Evolutionary conservation across 1,284 basidiomycete genomes (phyloP).

Genomic region (Papiliotrema nemorosa): DNA sequence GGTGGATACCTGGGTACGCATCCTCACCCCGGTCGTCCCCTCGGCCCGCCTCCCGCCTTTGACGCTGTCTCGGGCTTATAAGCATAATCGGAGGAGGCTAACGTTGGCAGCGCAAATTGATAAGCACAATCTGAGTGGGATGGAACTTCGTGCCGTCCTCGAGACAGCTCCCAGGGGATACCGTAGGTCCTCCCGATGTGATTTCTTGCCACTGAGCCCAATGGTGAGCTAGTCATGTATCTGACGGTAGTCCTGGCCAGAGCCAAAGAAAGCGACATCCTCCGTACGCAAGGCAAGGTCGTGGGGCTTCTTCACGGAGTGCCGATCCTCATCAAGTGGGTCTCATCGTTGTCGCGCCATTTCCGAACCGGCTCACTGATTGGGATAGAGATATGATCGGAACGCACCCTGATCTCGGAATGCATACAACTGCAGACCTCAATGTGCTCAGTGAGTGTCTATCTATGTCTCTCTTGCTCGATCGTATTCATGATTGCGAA

Average conservation of each 20-base stretch:
- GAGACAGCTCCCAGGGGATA: conserved; percentile 11
- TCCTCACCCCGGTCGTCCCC: too few species aligned
- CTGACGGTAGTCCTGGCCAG: too few species aligned
- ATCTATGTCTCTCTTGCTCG: background rate
- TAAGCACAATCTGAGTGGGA: conserved; percentile 12
- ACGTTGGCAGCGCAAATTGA: conserved; percentile 8
- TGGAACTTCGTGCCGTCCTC: conserved; percentile 16
- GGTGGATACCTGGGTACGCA: background rate
- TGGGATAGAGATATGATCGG: background rate
- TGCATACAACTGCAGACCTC: background rate
- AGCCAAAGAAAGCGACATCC: conserved; percentile 15
- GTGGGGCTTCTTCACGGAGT: conserved; percentile 20
- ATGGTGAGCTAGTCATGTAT: conserved; percentile 3
- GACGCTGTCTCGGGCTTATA: background rate
- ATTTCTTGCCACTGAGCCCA: background rate
- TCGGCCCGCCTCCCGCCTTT: too few species aligned
- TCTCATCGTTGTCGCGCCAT: background rate
- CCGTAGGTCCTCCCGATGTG: background rate
- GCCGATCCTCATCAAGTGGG: conserved; percentile 23
- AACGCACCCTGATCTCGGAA: background rate
- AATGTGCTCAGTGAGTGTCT: background rate
- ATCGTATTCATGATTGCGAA: background rate
- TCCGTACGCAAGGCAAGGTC: conserved; percentile 9
- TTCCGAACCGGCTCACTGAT: too few species aligned
- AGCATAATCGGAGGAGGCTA: background rate